These are phyloP conservation scores for Eucalyptus sp. DNA, from an alignment of 345 rosid genomes.

Conservation along the genomic window DNA sequence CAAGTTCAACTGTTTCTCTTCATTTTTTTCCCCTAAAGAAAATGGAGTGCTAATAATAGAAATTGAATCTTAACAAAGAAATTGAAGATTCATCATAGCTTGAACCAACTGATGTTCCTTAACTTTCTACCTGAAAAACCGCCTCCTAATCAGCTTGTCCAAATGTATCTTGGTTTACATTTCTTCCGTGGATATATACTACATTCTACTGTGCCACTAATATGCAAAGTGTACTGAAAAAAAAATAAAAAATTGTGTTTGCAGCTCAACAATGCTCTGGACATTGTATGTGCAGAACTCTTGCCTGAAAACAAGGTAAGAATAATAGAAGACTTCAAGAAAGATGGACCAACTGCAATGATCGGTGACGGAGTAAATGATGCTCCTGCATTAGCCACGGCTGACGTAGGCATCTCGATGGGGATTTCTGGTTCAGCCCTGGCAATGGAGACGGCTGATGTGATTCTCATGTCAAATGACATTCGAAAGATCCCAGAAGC, in stretches of 20 bases:
- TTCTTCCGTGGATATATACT: neutral
- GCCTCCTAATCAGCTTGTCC: neutral
- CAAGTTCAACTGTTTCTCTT: neutral
- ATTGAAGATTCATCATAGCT: neutral
- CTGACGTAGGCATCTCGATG: conserved; percentile 80
- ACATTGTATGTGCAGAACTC: conserved; percentile 49
- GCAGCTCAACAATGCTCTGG: conserved; percentile 57
- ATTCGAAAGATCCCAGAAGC: conserved; percentile 56
- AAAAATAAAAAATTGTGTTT: neutral
- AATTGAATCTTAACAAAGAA: neutral
- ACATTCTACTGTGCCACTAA: too few relatives aligned
- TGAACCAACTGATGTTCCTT: neutral
- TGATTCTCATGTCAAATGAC: conserved; percentile 75
- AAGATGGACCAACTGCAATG: conserved; percentile 65
- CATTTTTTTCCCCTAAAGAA: neutral
- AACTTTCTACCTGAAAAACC: neutral
- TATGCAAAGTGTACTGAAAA: neutral
- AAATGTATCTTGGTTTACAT: neutral
- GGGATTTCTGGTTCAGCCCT: conserved; percentile 81
- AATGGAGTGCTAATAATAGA: neutral
- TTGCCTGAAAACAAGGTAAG: conserved; percentile 61
- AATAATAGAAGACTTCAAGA: conserved; percentile 27
- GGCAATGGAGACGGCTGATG: conserved; percentile 63
- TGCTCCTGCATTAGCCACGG: conserved; percentile 78
- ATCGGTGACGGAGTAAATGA: conserved; percentile 80